A percentile compares a stretch with the other conserved stretches of the same genome.
These are phyloP conservation scores for Tuber indicum DNA, from an alignment of 495 filamentous ascomycete genomes.

Conservation along the genomic window DNA sequence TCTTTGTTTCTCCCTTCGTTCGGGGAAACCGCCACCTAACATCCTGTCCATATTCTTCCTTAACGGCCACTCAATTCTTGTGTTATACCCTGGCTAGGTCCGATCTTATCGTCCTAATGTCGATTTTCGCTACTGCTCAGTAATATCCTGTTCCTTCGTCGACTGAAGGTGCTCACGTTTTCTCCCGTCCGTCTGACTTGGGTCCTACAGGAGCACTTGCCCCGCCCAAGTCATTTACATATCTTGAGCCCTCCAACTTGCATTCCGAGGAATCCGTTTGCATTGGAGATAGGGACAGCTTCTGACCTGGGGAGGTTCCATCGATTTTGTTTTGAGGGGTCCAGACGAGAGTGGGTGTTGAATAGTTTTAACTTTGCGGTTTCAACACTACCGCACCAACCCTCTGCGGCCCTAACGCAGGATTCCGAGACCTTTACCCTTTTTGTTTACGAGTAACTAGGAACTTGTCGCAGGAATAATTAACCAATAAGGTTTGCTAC, in stretches of 20 bases:
- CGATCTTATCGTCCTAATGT: conserved; percentile 26
- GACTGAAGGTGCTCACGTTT: conserved; percentile 15
- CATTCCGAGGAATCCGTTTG: neutral
- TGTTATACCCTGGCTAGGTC: conserved; percentile 10
- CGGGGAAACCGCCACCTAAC: conserved; percentile 11
- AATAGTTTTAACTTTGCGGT: neutral
- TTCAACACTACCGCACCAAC: neutral
- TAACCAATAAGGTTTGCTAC: neutral
- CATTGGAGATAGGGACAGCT: neutral
- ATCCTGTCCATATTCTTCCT: conserved; percentile 5
- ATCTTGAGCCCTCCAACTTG: neutral
- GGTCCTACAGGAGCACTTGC: neutral
- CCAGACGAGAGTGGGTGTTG: neutral
- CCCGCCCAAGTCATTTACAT: neutral
- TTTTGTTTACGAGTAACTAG: neutral
- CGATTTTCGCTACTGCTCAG: conserved; percentile 19
- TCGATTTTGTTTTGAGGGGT: neutral
- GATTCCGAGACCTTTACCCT: neutral
- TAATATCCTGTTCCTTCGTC: conserved; percentile 23
- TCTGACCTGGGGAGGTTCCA: neutral
- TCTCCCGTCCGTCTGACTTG: neutral
- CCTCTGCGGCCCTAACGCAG: neutral
- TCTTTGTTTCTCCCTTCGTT: conserved; percentile 20
- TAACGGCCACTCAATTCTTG: conserved; percentile 5
- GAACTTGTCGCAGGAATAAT: neutral